Evolutionary conservation across 306 rosid genomes (phyloP).

Genomic region (Lathyrus oleraceus): DNA sequence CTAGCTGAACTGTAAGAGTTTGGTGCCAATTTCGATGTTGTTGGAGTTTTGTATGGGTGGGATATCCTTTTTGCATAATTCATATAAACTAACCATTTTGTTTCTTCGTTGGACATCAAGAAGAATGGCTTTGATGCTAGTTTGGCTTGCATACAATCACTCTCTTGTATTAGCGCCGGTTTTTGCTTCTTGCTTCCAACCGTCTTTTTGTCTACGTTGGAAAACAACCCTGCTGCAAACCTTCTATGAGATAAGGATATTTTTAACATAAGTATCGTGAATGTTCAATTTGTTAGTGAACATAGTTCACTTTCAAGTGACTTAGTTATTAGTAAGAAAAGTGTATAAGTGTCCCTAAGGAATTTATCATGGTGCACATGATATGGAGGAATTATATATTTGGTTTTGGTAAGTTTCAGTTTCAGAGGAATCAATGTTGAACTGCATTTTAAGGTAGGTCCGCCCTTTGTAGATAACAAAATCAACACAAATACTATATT

Average conservation of each 20-base stretch:
- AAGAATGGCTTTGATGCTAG: conserved; percentile 7
- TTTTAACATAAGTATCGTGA: conserved; percentile 22
- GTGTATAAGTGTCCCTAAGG: conserved; percentile 24
- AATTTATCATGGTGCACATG: conserved; percentile 35
- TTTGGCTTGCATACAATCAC: conserved; percentile 4
- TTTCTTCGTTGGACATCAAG: background rate
- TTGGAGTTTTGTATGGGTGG: conserved; percentile 11
- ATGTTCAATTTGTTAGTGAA: conserved; percentile 22
- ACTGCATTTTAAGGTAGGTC: conserved; percentile 70
- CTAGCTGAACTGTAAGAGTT: background rate
- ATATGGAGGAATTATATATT: conserved; percentile 31
- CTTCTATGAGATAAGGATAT: background rate
- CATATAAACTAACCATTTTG: conserved; percentile 8
- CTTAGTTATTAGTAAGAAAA: conserved; percentile 19
- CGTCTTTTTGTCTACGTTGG: conserved; percentile 17
- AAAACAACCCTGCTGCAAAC: conserved; percentile 20
- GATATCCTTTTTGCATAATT: conserved; percentile 1
- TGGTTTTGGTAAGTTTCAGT: conserved; percentile 57
- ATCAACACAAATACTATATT: conserved; percentile 45
- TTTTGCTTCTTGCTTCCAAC: conserved; percentile 18
- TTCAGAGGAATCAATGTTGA: conserved; percentile 44
- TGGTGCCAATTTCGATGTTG: conserved; percentile 18
- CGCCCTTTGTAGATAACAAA: conserved; percentile 51
- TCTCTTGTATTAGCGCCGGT: background rate
- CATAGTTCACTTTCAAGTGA: conserved; percentile 5